phyloP scores from a whole-genome alignment of 179 eudicot genomes.

The Spergularia azorica region DNA sequence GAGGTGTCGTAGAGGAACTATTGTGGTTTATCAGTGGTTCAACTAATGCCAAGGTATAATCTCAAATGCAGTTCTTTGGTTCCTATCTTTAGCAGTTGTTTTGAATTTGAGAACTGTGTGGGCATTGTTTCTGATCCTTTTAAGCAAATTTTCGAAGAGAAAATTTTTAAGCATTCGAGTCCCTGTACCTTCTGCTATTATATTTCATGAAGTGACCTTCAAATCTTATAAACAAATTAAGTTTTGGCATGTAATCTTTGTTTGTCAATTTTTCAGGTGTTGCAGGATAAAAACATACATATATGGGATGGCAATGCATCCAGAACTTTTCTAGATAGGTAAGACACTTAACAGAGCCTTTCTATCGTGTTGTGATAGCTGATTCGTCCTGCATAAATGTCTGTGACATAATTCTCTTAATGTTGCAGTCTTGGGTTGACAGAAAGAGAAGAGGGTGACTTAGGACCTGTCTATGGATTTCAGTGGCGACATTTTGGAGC shows the following conservation, averaged over 20 bases:
- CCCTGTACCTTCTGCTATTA: background rate
- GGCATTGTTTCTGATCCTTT: background rate
- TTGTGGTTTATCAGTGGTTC: conserved; percentile 98
- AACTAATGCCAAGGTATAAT: conserved; percentile 81
- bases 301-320: conserved; percentile 99
- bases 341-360: background rate
- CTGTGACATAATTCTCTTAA: conserved; percentile 49
- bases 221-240: background rate
- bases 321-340: conserved; percentile 87
- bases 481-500: conserved; percentile 99
- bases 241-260: background rate
- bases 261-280: conserved; percentile 40
- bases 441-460: conserved; percentile 91
- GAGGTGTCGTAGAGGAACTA: conserved; percentile 94
- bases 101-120: background rate
- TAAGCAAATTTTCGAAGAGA: too few relatives aligned
- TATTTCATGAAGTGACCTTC: conserved; percentile 5
- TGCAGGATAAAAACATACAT: conserved; percentile 85
- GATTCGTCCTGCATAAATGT: background rate
- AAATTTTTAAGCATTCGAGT: too few relatives aligned
- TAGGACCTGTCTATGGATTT: conserved; percentile 94
- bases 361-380: background rate
- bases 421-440: conserved; percentile 73
- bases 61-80: background rate
- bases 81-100: background rate